These are phyloP conservation scores for Fonsecaea nubica DNA, from an alignment of 2,329 filamentous ascomycete species.

Conservation along the genomic window DNA sequence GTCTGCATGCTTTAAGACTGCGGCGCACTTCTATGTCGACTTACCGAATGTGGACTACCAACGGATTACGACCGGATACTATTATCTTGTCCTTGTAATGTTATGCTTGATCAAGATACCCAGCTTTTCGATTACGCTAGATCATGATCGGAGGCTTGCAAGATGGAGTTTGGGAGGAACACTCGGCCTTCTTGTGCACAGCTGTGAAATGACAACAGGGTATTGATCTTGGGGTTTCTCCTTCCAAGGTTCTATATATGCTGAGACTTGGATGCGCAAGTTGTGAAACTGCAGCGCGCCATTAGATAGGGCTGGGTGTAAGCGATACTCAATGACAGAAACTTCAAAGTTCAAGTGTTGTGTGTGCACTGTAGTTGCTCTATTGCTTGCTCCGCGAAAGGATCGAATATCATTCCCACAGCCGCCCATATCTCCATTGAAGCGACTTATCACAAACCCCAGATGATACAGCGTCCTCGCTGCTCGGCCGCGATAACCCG, in stretches of 20 bases:
- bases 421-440: not conserved
- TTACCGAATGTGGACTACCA: not conserved
- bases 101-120: slow-evolving; percentile 4
- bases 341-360: not conserved
- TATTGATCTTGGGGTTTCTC: not conserved
- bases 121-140: not conserved
- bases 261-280: not conserved
- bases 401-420: not conserved
- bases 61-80: not conserved
- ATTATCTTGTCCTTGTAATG: slow-evolving; percentile 4
- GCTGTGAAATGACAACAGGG: not conserved
- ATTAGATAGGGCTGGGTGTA: not conserved
- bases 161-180: not conserved
- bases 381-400: not conserved
- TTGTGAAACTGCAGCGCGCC: not conserved
- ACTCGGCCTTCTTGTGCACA: not conserved
- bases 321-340: not conserved
- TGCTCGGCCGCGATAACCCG: not conserved
- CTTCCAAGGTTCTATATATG: not conserved
- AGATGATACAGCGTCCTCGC: not conserved
- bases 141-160: not conserved
- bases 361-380: not conserved
- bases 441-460: not conserved
- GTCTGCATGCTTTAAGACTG: not conserved
- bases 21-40: not conserved